Base-by-base conservation (phyloP, 805 yeast genomes). In the Yamadazyma paraphyllophila region DNA sequence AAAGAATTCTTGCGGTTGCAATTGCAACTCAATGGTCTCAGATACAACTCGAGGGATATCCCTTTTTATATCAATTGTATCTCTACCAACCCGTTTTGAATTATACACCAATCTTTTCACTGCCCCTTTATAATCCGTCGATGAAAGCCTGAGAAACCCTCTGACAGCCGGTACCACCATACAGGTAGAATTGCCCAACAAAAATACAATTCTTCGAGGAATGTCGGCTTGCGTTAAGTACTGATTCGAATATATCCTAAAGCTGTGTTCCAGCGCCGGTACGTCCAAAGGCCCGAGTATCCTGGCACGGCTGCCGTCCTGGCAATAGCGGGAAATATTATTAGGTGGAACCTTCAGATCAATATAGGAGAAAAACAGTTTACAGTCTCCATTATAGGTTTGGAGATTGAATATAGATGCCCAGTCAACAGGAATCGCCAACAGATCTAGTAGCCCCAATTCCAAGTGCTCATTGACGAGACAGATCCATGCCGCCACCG, bases 191-290 rank as follows among this genome's bases (percentile, higher is more conserved):
- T 35, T 41, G 4, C 17, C 37, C n/a, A 32, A 8, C 4, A 38
- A 10, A 26, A 41, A 42, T 3, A 42, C 13, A 14, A 25, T 35
- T 35, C 46, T 24, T 31, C 43, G 15, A 14, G 49, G 46, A 11
- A 39, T n/a, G 3, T 26, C 36, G 2, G 44, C 41, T 24, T 30
- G 17, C 26, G 17, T 29, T 9, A 40, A 36, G 35, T 20, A 40
- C 30, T 24, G 20, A 16, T 32, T 12, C 3, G 36, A 36, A 17
- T 40, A 40, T 7, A 14, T 20, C 11, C 20, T 17, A 4, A 31
- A 24, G 13, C 30, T 13, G 7, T 8, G 20, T 24, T 40, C 43
- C 36, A n/a, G 27, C 8, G 20, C 30, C 20, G 13, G 31, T 4
- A 40, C 17, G 17, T 31, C 36, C 14, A 40, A 31, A 8, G 43